A percentile compares a stretch with the other conserved stretches of the same genome.
These are phyloP conservation scores for Cystobasidium ongulense DNA, from an alignment of 768 basidiomycete species.

Conservation along the genomic window DNA sequence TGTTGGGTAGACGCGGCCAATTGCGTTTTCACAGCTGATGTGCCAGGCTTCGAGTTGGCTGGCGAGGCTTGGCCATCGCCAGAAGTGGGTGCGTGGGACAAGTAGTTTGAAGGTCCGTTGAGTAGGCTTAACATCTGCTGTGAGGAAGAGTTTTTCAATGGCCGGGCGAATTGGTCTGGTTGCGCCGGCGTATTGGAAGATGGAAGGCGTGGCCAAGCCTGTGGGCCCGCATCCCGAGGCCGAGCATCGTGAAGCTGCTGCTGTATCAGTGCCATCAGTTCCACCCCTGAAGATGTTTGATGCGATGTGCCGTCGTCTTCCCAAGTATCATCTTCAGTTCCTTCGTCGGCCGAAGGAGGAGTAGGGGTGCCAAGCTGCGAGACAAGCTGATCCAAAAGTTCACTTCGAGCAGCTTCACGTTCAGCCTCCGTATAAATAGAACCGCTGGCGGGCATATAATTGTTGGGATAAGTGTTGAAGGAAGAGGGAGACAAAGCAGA, in stretches of 20 bases:
- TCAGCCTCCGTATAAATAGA: neutral
- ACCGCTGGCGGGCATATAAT: neutral
- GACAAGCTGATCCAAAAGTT: neutral
- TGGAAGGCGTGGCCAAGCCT: no score
- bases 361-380: neutral
- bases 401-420: neutral
- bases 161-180: neutral
- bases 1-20: no score
- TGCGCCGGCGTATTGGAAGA: no score
- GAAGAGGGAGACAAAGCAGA: neutral
- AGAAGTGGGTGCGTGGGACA: no score
- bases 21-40: no score
- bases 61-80: neutral
- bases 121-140: neutral
- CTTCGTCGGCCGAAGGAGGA: neutral
- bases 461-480: neutral
- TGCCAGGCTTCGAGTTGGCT: no score
- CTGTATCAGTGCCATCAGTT: neutral
- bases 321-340: neutral
- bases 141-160: neutral
- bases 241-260: neutral
- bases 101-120: neutral
- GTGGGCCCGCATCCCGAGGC: neutral
- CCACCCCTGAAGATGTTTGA: neutral
- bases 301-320: neutral